phyloP scores from a whole-genome alignment of 1,284 basidiomycete genomes.

The Marasmius fiardii region DNA sequence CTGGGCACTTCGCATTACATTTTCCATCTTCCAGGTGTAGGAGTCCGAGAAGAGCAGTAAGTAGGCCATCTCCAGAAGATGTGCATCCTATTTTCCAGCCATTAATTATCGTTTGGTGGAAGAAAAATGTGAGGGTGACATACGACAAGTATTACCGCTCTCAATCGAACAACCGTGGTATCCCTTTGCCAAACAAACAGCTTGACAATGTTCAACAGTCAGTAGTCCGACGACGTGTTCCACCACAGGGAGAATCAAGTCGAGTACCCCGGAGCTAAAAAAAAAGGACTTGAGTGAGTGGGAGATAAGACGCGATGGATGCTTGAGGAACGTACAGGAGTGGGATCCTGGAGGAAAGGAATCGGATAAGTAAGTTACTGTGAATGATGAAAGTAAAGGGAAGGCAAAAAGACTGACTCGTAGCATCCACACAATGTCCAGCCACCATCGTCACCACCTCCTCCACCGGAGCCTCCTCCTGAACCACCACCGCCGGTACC shows the following conservation, averaged over 20 bases:
- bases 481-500: neutral
- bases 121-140: neutral
- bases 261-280: neutral
- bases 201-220: neutral
- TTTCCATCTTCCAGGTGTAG: neutral
- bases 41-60: neutral
- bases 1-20: neutral
- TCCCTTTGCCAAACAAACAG: neutral
- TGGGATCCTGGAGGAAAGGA: neutral
- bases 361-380: neutral
- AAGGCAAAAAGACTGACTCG: neutral
- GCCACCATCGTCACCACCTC: neutral
- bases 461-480: neutral
- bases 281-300: neutral
- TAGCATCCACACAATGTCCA: neutral
- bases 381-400: neutral
- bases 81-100: neutral
- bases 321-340: neutral
- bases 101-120: too few species aligned
- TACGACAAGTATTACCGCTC: neutral
- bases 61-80: neutral
- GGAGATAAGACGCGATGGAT: neutral
- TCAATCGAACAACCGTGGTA: neutral
- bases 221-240: neutral
- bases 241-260: neutral